Evolutionary conservation across 1,284 basidiomycete species (phyloP).

Genomic region (Trichosporon sp.): DNA sequence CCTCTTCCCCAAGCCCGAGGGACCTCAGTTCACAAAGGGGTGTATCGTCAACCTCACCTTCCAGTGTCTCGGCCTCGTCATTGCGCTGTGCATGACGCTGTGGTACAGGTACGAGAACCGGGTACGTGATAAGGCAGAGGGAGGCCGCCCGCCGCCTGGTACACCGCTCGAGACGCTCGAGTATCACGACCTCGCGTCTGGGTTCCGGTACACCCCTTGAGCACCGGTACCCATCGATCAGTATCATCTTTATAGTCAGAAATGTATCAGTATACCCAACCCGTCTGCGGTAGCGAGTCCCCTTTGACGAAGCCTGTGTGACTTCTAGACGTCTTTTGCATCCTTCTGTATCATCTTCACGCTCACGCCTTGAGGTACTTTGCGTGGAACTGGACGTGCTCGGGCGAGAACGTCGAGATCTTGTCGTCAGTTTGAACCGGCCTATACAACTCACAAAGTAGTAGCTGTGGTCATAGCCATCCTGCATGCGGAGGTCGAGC

Average conservation of each 20-base stretch:
- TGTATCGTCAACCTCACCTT: slow-evolving; percentile 49
- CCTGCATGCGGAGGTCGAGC: slow-evolving; percentile 72
- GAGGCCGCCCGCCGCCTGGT: slow-evolving; percentile 37
- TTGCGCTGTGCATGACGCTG: slow-evolving; percentile 41
- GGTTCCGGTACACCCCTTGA: slow-evolving; percentile 14
- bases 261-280: background rate
- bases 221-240: too few relatives aligned
- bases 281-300: too few relatives aligned
- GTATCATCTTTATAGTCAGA: background rate
- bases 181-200: slow-evolving; percentile 17
- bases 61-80: slow-evolving; percentile 42
- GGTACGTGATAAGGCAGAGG: slow-evolving; percentile 46
- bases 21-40: slow-evolving; percentile 48
- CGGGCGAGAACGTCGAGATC: slow-evolving; percentile 64
- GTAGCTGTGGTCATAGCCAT: slow-evolving; percentile 86
- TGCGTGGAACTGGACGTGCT: slow-evolving; percentile 52
- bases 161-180: slow-evolving; percentile 10
- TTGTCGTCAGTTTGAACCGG: slow-evolving; percentile 27
- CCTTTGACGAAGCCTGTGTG: too few relatives aligned
- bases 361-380: slow-evolving; percentile 47
- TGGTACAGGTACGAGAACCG: slow-evolving; percentile 48
- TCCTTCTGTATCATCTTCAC: background rate
- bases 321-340: background rate
- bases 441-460: slow-evolving; percentile 65
- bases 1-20: slow-evolving; percentile 47